phyloP scores from a whole-genome alignment of 2,329 filamentous ascomycete genomes.

The Monosporascus sp. region DNA sequence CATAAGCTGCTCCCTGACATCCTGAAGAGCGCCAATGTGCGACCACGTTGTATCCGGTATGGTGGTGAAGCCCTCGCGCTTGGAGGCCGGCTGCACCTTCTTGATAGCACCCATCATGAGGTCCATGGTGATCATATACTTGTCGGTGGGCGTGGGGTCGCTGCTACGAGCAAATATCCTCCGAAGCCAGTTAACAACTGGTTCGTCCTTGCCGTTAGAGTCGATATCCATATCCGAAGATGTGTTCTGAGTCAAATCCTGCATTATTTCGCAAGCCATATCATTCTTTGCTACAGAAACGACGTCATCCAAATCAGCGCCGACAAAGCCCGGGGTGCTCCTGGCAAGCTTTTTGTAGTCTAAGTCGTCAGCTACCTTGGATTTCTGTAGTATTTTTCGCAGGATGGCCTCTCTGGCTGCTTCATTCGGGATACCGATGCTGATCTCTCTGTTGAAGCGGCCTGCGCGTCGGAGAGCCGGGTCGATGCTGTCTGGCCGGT shows the following conservation, averaged over 20 bases:
- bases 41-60: constrained; percentile 91
- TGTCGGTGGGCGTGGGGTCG: constrained; percentile 14
- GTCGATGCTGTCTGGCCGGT: constrained; percentile 80
- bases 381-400: constrained; percentile 61
- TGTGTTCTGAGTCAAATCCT: constrained; percentile 17
- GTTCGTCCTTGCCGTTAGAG: constrained; percentile 5
- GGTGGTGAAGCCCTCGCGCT: constrained; percentile 90
- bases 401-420: constrained; percentile 73
- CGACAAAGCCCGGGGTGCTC: constrained; percentile 86
- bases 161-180: constrained; percentile 13
- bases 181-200: constrained; percentile 5
- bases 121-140: constrained; percentile 37
- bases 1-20: constrained; percentile 75
- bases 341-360: constrained; percentile 72
- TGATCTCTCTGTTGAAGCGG: constrained; percentile 77
- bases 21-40: constrained; percentile 78
- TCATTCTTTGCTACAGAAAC: constrained; percentile 39
- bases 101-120: constrained; percentile 72
- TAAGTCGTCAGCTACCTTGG: constrained; percentile 61
- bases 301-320: constrained; percentile 74
- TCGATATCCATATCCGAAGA: constrained; percentile 17
- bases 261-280: constrained; percentile 25
- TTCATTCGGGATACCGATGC: constrained; percentile 82
- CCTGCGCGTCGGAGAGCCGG: constrained; percentile 68
- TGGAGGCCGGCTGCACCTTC: constrained; percentile 71